Percentiles rank a stretch among this genome's conserved stretches.
These are phyloP conservation scores for Perilla frutescens DNA, from an alignment of 257 asterid species.

Conservation along the genomic window DNA sequence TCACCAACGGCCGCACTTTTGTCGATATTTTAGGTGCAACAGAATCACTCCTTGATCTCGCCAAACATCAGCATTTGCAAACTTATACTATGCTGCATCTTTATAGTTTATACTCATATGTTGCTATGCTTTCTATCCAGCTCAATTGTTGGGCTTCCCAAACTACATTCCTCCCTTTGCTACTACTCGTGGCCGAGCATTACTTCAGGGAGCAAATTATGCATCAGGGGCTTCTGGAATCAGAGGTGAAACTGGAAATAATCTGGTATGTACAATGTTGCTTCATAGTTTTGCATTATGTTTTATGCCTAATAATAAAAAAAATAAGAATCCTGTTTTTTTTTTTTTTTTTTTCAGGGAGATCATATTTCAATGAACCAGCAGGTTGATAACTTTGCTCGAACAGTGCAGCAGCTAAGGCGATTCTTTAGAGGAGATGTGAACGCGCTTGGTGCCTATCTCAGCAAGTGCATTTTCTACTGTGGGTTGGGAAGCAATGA, in stretches of 20 bases:
- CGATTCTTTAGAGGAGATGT: constrained; percentile 66
- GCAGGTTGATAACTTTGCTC: constrained; percentile 69
- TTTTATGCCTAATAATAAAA: background rate
- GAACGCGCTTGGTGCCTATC: constrained; percentile 53
- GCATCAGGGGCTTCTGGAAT: constrained; percentile 97
- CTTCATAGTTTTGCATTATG: background rate
- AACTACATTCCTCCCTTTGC: constrained; percentile 77
- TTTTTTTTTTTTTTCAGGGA: constrained; percentile 49
- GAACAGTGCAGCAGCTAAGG: constrained; percentile 60
- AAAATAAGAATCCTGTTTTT: background rate
- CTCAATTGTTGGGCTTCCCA: constrained; percentile 80
- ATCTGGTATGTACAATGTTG: constrained; percentile 51
- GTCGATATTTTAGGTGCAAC: constrained; percentile 73
- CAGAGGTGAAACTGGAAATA: constrained; percentile 91
- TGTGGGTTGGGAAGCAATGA: constrained; percentile 93
- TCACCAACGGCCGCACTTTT: constrained; percentile 89
- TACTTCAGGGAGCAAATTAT: constrained; percentile 73
- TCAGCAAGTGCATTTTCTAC: constrained; percentile 75
- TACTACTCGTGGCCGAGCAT: constrained; percentile 55
- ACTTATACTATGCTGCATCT: background rate
- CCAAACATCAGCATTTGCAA: background rate
- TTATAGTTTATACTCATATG: background rate
- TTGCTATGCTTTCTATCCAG: constrained; percentile 42
- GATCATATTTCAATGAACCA: constrained; percentile 78
- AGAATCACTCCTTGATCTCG: background rate